Evolutionary conservation across 2,329 filamentous ascomycete species (phyloP).

Genomic region (Scytalidium sp.): DNA sequence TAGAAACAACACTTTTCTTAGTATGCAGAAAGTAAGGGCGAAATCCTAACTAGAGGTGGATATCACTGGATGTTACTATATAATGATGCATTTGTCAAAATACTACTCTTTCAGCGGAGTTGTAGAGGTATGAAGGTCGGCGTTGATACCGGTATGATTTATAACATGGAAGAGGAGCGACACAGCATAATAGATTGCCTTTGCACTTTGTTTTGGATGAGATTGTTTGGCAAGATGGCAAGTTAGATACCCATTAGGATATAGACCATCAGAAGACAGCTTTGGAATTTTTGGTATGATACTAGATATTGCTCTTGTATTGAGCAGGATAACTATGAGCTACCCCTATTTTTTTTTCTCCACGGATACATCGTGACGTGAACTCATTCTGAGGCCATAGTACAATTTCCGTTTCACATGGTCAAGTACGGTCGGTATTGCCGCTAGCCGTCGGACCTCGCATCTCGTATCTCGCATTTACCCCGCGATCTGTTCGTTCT

Average conservation of each 20-base stretch:
- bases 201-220: background rate
- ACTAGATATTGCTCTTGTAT: too few species aligned
- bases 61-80: too few species aligned
- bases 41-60: background rate
- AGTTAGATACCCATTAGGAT: background rate
- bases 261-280: background rate
- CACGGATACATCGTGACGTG: background rate
- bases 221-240: background rate
- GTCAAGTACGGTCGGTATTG: too few species aligned
- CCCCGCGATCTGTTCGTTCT: too few species aligned
- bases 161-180: background rate
- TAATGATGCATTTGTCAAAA: too few species aligned
- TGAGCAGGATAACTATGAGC: background rate
- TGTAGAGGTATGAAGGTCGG: background rate
- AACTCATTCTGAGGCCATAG: too few species aligned
- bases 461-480: too few species aligned
- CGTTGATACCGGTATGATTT: background rate
- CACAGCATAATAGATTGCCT: background rate
- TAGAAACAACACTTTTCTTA: slow-evolving; percentile 52
- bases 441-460: too few species aligned
- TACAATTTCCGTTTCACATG: too few species aligned
- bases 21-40: slow-evolving; percentile 41
- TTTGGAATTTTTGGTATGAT: background rate
- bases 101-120: background rate
- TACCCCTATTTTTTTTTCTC: background rate